Base-by-base conservation (phyloP, 2,329 filamentous ascomycete genomes). In the Pseudohalonectria lignicola region DNA sequence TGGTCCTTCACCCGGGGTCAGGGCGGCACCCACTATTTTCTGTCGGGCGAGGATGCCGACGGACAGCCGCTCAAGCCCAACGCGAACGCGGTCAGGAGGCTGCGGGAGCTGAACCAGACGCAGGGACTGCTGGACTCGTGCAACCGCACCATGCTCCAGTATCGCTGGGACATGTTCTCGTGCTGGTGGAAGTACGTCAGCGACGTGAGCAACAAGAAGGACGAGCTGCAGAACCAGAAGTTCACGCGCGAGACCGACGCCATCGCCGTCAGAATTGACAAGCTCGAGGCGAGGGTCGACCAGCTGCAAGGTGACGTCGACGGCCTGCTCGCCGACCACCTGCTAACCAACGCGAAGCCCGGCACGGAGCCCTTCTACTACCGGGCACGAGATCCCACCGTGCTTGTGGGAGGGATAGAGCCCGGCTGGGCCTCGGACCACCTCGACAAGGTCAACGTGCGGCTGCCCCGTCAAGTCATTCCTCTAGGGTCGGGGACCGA, bases 141-240 rank as follows among this genome's bases (percentile, higher is more conserved):
- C 18, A 37, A 16, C 11, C 46, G 48, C 7, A 33, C 42, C 10
- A 32, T 47, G 4, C 32, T 39, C n/a, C 47, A 53, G 23, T 37
- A 47, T 13, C 53, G 51, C 21, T 66, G 62, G 62, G 50, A 61
- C 10, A 46, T 65, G 45, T 66, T 66, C 39, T 49, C 59, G 0
- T n/a, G 45, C 3, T 66, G 61, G 61, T 66, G 61, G 61, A 55
- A 59, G 36, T 62, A 51, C 29, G 44, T 56, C 2, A 52, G 39
- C 32, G 49, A 53, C 30, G 36, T 43, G 8, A 39, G 25, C 28
- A 50, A 48, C 34, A 36, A 33, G 31, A 33, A 33, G 31, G 31
- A 33, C 10, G 31, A 9, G 15, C 15, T 33, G 8, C 31, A 20
- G 31, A 33, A 33, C 17, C 31, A 20, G 12, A 17, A 33, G 31